These are phyloP conservation scores for Alternaria gansuensis DNA, from an alignment of 2,329 filamentous ascomycete species.

Conservation along the genomic window DNA sequence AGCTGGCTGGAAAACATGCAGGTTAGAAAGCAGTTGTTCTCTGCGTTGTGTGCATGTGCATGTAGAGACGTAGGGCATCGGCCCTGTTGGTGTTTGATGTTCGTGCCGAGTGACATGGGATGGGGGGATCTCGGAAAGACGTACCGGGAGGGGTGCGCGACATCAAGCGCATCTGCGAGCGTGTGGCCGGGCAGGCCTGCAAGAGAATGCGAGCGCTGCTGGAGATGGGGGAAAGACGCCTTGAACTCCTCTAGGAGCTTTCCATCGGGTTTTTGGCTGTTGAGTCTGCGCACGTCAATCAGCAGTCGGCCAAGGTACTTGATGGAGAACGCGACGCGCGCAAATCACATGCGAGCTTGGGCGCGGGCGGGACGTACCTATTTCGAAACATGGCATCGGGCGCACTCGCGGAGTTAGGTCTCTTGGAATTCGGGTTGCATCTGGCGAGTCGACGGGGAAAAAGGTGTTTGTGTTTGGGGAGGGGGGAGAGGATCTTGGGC, in stretches of 20 bases:
- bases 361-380: conserved; percentile 49
- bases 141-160: conserved; percentile 57
- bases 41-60: background rate
- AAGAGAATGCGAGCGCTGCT: conserved; percentile 56
- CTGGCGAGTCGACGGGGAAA: conserved; percentile 5
- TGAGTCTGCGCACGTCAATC: conserved; percentile 63
- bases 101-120: conserved; percentile 19
- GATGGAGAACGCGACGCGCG: conserved; percentile 40
- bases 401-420: conserved; percentile 17
- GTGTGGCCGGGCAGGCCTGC: conserved; percentile 56
- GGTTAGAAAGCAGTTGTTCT: conserved; percentile 2
- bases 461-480: background rate
- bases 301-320: conserved; percentile 21
- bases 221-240: conserved; percentile 79
- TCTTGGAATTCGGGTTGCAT: conserved; percentile 9
- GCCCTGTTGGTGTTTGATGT: conserved; percentile 11
- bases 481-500: conserved; percentile 27
- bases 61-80: background rate
- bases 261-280: conserved; percentile 84
- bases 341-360: conserved; percentile 31
- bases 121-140: conserved; percentile 33
- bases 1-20: conserved; percentile 51
- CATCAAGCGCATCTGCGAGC: conserved; percentile 58
- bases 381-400: conserved; percentile 56
- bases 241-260: conserved; percentile 86